A percentile compares a stretch with the other conserved stretches of the same genome.
These are phyloP conservation scores for Cladophialophora carrionii DNA, from an alignment of 2,329 filamentous ascomycete species.

Conservation along the genomic window DNA sequence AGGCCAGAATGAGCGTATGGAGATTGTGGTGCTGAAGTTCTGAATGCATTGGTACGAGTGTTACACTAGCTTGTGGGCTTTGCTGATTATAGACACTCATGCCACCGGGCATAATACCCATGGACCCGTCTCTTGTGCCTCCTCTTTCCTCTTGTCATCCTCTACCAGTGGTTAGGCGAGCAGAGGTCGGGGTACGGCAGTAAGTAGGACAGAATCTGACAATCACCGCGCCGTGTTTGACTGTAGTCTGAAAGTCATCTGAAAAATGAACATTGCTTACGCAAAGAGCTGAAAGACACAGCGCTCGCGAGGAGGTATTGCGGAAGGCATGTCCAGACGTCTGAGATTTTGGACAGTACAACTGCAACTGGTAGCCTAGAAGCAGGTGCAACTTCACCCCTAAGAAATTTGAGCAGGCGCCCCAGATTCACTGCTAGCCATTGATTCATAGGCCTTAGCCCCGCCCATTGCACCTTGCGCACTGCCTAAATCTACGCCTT, in stretches of 20 bases:
- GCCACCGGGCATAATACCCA: not conserved
- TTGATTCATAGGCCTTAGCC: not conserved
- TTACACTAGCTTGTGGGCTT: not conserved
- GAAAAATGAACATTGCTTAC: not conserved
- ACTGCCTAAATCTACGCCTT: not conserved
- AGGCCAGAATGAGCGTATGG: conserved; percentile 58
- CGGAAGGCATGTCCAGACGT: not conserved
- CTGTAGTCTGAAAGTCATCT: not conserved
- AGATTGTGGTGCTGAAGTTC: conserved; percentile 60
- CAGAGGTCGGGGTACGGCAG: not conserved
- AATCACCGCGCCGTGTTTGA: not conserved
- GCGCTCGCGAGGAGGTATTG: not conserved
- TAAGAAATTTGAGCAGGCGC: not conserved
- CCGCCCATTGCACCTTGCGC: not conserved
- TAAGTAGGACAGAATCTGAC: not conserved
- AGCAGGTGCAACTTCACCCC: not conserved
- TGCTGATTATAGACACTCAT: not conserved
- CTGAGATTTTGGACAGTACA: not conserved
- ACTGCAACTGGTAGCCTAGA: not conserved
- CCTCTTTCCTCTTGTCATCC: not conserved
- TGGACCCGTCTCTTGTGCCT: not conserved
- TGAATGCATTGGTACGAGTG: conserved; percentile 13
- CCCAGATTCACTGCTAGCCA: not conserved
- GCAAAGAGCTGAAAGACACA: not conserved
- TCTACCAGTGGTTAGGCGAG: not conserved